Conservation (phyloP, 352 stramenopile species). For the Globisporangium abappressorium region DNA sequence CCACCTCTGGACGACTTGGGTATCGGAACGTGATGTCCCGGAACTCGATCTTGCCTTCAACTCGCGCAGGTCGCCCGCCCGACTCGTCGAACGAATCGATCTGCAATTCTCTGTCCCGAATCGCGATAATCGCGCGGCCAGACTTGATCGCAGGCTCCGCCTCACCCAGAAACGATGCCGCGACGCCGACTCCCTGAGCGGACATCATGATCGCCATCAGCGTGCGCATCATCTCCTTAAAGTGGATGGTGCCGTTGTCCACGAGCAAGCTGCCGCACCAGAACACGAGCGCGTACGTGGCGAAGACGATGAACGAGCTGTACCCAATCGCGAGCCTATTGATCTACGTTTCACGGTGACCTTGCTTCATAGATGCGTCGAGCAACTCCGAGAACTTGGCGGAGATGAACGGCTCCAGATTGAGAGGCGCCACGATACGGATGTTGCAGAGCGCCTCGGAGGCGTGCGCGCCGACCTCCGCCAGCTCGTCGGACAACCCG, state of each 20-base stretch:
- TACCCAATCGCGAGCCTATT: constrained; percentile 52
- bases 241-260: constrained; percentile 29
- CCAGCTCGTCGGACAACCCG: constrained; percentile 22
- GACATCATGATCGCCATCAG: constrained; percentile 57
- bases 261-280: constrained; percentile 52
- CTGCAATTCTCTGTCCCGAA: background rate
- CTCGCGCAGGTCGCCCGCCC: background rate
- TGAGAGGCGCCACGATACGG: constrained; percentile 33
- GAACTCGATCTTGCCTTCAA: constrained; percentile 23
- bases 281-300: constrained; percentile 46
- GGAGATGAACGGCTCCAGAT: constrained; percentile 26
- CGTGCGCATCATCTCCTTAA: constrained; percentile 40
- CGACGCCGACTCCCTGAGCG: constrained; percentile 26
- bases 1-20: constrained; percentile 21
- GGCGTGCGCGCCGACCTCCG: constrained; percentile 34
- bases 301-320: constrained; percentile 51
- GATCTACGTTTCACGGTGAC: constrained; percentile 22
- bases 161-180: constrained; percentile 24
- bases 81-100: constrained; percentile 11
- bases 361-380: constrained; percentile 19
- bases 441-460: constrained; percentile 47
- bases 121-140: constrained; percentile 1
- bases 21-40: constrained; percentile 25
- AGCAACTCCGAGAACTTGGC: constrained; percentile 29
- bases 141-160: constrained; percentile 31